Evolutionary conservation across 1,284 basidiomycete genomes (phyloP).

Genomic region (Xanthoconium separans): DNA sequence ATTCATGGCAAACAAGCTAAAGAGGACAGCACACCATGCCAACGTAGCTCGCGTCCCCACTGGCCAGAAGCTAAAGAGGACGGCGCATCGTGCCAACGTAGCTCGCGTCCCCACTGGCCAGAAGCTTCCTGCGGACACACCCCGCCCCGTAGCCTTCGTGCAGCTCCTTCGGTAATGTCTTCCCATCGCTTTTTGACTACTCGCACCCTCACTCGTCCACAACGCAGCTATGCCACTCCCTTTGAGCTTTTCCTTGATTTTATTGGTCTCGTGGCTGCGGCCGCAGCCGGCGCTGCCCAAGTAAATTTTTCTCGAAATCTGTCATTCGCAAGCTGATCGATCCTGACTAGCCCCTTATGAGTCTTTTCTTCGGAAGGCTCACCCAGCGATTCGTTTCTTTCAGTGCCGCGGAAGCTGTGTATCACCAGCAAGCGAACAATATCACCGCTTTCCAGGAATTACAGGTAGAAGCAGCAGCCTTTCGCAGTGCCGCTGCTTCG

Average conservation of each 20-base stretch:
- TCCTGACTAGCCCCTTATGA: slow-evolving; percentile 68
- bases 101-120: no score
- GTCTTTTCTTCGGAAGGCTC: slow-evolving; percentile 77
- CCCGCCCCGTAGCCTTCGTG: slow-evolving; percentile 12
- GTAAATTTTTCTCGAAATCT: slow-evolving; percentile 33
- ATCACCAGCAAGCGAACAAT: slow-evolving; percentile 23
- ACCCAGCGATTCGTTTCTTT: slow-evolving; percentile 76
- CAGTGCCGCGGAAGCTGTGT: slow-evolving; percentile 26
- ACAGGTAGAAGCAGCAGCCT: slow-evolving; percentile 43
- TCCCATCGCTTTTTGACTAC: not conserved
- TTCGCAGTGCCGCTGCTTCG: slow-evolving; percentile 49
- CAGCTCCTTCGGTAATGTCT: slow-evolving; percentile 24
- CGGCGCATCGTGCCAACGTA: not conserved
- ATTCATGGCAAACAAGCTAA: not conserved
- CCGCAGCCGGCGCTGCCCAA: slow-evolving; percentile 73
- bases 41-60: no score
- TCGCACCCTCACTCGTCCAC: not conserved
- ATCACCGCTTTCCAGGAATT: slow-evolving; percentile 29
- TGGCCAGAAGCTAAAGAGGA: not conserved
- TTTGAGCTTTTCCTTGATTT: slow-evolving; percentile 62
- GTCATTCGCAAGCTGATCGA: slow-evolving; percentile 3
- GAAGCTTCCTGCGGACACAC: not conserved
- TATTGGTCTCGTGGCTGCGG: slow-evolving; percentile 70
- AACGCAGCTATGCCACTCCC: slow-evolving; percentile 42
- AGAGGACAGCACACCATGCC: not conserved